These are phyloP conservation scores for Didymella sp. DNA, from an alignment of 2,329 filamentous ascomycete species.

Conservation along the genomic window DNA sequence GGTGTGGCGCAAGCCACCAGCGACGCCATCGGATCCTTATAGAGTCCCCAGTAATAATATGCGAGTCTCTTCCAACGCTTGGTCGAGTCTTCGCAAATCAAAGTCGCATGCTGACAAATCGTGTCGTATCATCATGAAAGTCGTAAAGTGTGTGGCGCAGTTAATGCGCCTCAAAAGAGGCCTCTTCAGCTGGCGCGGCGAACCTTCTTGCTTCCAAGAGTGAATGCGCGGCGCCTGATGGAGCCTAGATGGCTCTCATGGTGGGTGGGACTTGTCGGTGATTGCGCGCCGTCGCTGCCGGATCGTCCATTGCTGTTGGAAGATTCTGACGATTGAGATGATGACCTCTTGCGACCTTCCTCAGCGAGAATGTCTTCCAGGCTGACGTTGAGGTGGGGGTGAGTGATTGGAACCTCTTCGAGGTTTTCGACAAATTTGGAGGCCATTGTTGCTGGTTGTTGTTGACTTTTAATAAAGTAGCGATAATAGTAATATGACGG, in stretches of 20 bases:
- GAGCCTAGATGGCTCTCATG: constrained; percentile 30
- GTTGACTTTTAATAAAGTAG: neutral
- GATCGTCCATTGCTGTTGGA: constrained; percentile 33
- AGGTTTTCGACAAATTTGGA: constrained; percentile 52
- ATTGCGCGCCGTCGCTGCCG: constrained; percentile 32
- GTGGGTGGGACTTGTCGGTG: constrained; percentile 38
- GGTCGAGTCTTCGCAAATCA: constrained; percentile 27
- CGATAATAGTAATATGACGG: neutral
- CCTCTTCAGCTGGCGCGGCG: constrained; percentile 30
- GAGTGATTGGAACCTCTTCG: constrained; percentile 46
- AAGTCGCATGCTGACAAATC: constrained; percentile 1
- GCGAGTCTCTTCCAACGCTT: constrained; percentile 42
- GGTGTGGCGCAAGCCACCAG: neutral
- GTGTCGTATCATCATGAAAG: constrained; percentile 17
- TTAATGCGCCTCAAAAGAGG: neutral
- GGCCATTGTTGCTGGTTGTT: constrained; percentile 31
- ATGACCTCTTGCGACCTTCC: constrained; percentile 44
- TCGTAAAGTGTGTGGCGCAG: constrained; percentile 15
- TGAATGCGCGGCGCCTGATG: constrained; percentile 37
- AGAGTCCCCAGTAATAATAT: neutral
- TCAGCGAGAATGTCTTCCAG: constrained; percentile 51
- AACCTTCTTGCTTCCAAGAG: constrained; percentile 45
- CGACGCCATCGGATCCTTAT: neutral
- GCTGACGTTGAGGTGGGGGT: constrained; percentile 50
- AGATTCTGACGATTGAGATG: constrained; percentile 41